Conservation (phyloP, 129 eudicot genomes). For the Flaveria bidentis region DNA sequence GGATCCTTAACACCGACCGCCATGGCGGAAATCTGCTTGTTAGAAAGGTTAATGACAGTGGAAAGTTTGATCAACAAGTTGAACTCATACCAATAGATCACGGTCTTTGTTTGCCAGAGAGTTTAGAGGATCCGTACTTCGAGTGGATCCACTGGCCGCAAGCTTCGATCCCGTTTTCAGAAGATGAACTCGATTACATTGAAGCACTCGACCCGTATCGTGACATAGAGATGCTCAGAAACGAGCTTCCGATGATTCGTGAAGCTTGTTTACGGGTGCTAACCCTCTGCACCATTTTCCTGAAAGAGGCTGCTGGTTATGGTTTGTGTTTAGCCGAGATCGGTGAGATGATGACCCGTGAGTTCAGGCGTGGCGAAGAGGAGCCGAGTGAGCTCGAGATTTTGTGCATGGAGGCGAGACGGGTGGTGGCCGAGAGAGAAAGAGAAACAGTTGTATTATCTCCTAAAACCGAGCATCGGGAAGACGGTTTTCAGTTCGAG, state of each 20-base stretch:
- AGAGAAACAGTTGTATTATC: conserved; percentile 28
- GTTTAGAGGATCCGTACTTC: conserved; percentile 88
- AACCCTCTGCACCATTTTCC: conserved; percentile 73
- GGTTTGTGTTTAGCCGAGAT: conserved; percentile 88
- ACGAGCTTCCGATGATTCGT: conserved; percentile 87
- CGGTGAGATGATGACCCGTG: conserved; percentile 97
- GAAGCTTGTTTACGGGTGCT: conserved; percentile 87
- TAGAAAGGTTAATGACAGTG: conserved; percentile 55
- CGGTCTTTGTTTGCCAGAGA: conserved; percentile 93
- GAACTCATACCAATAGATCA: conserved; percentile 94
- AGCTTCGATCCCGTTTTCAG: conserved; percentile 92
- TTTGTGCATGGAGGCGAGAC: conserved; percentile 80
- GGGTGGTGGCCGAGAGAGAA: conserved; percentile 52
- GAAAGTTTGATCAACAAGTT: conserved; percentile 68
- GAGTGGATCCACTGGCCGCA: conserved; percentile 99
- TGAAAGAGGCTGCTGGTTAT: conserved; percentile 71
- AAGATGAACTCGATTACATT: conserved; percentile 85
- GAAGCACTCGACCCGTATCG: conserved; percentile 62
- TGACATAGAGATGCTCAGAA: conserved; percentile 66
- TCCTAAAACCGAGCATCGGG: conserved; percentile 45
- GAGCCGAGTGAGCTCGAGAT: conserved; percentile 92
- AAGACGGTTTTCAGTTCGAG: conserved; percentile 61
- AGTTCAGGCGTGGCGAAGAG: conserved; percentile 87
- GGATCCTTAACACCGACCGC: conserved; percentile 90
- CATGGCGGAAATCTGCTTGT: conserved; percentile 88